Base-by-base conservation (phyloP, 345 rosid species). In the Gossypium longicalyx region DNA sequence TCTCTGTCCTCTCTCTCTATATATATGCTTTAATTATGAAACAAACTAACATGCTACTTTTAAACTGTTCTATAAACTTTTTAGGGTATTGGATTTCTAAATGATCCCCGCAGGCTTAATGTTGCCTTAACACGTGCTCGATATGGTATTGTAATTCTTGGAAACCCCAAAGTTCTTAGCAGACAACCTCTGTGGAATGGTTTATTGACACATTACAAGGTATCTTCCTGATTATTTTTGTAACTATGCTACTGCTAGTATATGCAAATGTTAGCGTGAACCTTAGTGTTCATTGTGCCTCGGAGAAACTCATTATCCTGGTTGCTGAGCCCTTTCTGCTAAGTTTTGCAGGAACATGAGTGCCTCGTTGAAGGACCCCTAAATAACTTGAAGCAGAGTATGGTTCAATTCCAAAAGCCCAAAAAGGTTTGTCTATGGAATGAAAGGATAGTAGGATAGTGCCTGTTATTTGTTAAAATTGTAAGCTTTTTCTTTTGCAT, bases 291-390 rank as follows among this genome's bases (percentile, higher is more conserved):
- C 7, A 54, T 54, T 23, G 48, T 10, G 44, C 53, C 45, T 60
- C 11, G 1, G 44, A 60, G 27, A 60, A 48, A 38, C 73, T 70
- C 34, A 41, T 54, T 53, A 62, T 72, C 38, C 29, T 69, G 20
- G 23, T 38, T 7, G 12, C 57, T 74, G 57, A 59, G 41, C 16
- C 49, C 11, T 62, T 44, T 75, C 15, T 43, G 22, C 19, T 78
- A 9, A 47, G 71, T n/a, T 29, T 11, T 66, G 41, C 81, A 96
- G 99, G 99, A 96, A 60, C 91, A 96, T 20, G 99, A 93, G 83
- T 91, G 98, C 83, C 86, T 96, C 84, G 97, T 96, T 77, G 99
- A 96, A 83, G 99, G 98, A 48, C 99, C 99, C 83, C 86, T 96
- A 71, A 96, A 89, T 83, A 96, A 96, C 83, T 83, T 96, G 82